Evolutionary conservation across 1,139 yeast genomes (phyloP).

Genomic region (Hansenula sp.): DNA sequence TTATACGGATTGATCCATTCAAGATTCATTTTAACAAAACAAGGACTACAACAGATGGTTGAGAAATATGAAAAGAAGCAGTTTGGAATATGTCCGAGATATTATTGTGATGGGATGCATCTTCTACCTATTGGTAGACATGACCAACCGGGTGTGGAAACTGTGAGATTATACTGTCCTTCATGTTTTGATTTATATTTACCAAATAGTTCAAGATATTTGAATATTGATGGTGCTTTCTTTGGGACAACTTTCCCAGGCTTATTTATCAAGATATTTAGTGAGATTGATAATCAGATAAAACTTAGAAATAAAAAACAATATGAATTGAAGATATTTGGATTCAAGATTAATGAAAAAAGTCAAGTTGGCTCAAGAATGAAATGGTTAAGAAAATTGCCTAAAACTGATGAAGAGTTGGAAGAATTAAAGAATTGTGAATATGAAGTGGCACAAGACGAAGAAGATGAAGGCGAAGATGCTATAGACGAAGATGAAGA

Average conservation of each 20-base stretch:
- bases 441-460: constrained; percentile 43
- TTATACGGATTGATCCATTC: constrained; percentile 94
- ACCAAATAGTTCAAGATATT: constrained; percentile 80
- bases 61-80: constrained; percentile 86
- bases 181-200: constrained; percentile 88
- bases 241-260: constrained; percentile 97
- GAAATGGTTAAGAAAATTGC: constrained; percentile 88
- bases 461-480: constrained; percentile 43
- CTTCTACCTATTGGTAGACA: constrained; percentile 89
- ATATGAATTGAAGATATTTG: constrained; percentile 78
- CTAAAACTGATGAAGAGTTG: constrained; percentile 54
- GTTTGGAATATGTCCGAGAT: constrained; percentile 92
- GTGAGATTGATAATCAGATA: constrained; percentile 62
- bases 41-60: constrained; percentile 94
- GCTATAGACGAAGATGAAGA: constrained; percentile 62
- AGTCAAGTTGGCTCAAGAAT: constrained; percentile 87
- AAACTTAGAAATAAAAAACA: constrained; percentile 50
- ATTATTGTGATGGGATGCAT: constrained; percentile 88
- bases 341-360: constrained; percentile 74
- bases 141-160: constrained; percentile 88
- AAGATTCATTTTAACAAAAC: constrained; percentile 81
- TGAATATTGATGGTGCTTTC: constrained; percentile 91
- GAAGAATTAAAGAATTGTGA: constrained; percentile 62
- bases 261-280: constrained; percentile 81
- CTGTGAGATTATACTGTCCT: constrained; percentile 91